Base-by-base conservation (phyloP, 2,329 filamentous ascomycete genomes). In the Emericellopsis atlantica region DNA sequence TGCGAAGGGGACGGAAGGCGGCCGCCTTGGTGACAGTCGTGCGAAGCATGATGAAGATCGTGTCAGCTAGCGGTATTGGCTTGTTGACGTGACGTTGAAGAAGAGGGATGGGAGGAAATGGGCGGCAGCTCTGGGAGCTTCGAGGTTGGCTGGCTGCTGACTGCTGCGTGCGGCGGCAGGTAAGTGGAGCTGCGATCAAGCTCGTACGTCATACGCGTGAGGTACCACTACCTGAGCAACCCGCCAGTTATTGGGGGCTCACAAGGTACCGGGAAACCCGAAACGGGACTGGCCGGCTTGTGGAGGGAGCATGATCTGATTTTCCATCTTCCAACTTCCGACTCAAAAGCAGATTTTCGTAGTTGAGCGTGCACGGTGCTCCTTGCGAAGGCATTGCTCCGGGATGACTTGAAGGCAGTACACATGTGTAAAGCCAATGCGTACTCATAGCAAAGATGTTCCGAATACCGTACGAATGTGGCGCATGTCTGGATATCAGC, bases 31-130 rank as follows among this genome's bases (percentile, higher is more conserved):
- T 58, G 55, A 79, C 60, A 50, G 72, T 63, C 58, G 79, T 76
- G 58, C 81, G 79, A 56, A 84, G 72, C 83, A 89, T 88, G 43
- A 43, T 61, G 56, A 44, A 24, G 42, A 44, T 37, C 40, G 42
- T 39, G 36, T 44, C 45, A 46, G 42, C 35, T 40, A 40, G 26
- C 39, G 42, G 37, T 22, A 44, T 41, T 39, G 40, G 42, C 18
- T 23, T 22, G n/a, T 16, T 11, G 37, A 7, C 15, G 36, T 40
- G 31, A 16, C 15, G 26, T 29, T 15, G 21, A 4, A 33, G 15
- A 15, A 22, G 15, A 33, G 15, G 38, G 29, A 6, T 29, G 26
- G 4, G 26, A 29, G 26, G 26, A 21, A 21, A 29, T 6, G 26
- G 26, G 26, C 12, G 26, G 22, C 14, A 35, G 34, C 12, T 18